A percentile compares a stretch with the other conserved stretches of the same genome.
Conservation (phyloP, 805 yeast genomes). For the Saturnispora dispora region DNA sequence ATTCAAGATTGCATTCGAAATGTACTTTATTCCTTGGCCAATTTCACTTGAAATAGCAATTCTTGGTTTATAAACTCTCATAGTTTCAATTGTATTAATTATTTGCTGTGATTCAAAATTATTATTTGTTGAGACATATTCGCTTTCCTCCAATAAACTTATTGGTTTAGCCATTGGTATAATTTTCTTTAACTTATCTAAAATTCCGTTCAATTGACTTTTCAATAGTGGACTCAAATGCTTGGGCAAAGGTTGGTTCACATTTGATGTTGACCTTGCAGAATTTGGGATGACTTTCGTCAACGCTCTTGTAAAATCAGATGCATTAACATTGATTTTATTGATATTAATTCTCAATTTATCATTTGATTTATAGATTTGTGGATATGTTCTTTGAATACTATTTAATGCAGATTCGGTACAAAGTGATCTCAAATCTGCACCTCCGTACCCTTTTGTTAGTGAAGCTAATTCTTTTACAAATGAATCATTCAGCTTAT, state of each 20-base stretch:
- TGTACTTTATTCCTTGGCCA: conserved; percentile 83
- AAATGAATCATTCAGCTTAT: conserved; percentile 53
- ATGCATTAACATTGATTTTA: conserved; percentile 61
- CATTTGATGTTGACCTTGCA: conserved; percentile 64
- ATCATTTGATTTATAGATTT: conserved; percentile 69
- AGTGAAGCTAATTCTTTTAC: conserved; percentile 59
- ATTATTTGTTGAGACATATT: conserved; percentile 46
- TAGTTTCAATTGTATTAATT: conserved; percentile 26
- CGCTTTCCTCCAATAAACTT: conserved; percentile 59
- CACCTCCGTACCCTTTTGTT: conserved; percentile 98
- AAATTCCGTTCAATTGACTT: conserved; percentile 39
- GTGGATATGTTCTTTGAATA: conserved; percentile 88
- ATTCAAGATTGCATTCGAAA: conserved; percentile 74
- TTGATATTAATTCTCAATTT: conserved; percentile 67
- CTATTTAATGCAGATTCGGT: conserved; percentile 92
- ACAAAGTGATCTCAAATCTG: conserved; percentile 87
- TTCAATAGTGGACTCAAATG: conserved; percentile 56
- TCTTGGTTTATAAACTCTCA: conserved; percentile 77
- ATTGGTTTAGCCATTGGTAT: conserved; percentile 52
- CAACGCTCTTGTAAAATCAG: conserved; percentile 79
- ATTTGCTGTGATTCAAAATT: conserved; percentile 65
- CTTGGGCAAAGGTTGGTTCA: conserved; percentile 73
- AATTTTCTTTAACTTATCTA: conserved; percentile 40
- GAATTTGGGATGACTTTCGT: conserved; percentile 89
- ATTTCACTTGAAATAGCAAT: conserved; percentile 59